phyloP scores from a whole-genome alignment of 2,329 filamentous ascomycete genomes.

The Blastomyces silverae region DNA sequence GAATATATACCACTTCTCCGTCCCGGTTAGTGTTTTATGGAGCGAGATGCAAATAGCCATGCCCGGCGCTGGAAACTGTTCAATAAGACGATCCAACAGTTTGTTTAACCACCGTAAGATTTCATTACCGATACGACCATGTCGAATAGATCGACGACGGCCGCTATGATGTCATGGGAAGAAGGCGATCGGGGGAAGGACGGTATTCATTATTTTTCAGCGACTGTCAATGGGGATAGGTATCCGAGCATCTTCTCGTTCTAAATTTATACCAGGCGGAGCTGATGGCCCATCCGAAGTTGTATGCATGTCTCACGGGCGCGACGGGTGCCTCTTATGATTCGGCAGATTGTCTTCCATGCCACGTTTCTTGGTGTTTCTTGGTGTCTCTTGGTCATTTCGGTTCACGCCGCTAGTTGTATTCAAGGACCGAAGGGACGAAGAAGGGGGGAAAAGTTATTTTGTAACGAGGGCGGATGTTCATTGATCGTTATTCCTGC shows the following conservation, averaged over 20 bases:
- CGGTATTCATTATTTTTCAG: not conserved
- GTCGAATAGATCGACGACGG: not conserved
- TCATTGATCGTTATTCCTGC: not conserved
- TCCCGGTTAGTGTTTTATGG: not conserved
- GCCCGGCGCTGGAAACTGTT: not conserved
- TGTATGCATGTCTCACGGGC: conserved; percentile 10
- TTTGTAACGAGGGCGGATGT: not conserved
- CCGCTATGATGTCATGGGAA: not conserved
- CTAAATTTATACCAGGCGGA: not conserved
- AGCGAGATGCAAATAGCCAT: not conserved
- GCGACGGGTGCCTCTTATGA: not conserved
- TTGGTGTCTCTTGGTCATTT: not conserved
- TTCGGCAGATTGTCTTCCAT: not conserved
- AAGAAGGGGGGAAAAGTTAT: not conserved
- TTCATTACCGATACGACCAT: not conserved
- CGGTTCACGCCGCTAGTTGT: not conserved
- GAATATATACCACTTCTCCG: not conserved
- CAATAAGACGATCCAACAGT: not conserved
- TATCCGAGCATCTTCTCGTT: not conserved
- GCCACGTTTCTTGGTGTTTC: conserved; percentile 11
- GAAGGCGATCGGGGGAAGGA: not conserved
- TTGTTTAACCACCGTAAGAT: not conserved
- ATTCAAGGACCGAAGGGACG: not conserved
- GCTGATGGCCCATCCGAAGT: not conserved
- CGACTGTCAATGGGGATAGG: not conserved